Evolutionary conservation across 345 rosid genomes (phyloP).

Genomic region (Punica granatum): DNA sequence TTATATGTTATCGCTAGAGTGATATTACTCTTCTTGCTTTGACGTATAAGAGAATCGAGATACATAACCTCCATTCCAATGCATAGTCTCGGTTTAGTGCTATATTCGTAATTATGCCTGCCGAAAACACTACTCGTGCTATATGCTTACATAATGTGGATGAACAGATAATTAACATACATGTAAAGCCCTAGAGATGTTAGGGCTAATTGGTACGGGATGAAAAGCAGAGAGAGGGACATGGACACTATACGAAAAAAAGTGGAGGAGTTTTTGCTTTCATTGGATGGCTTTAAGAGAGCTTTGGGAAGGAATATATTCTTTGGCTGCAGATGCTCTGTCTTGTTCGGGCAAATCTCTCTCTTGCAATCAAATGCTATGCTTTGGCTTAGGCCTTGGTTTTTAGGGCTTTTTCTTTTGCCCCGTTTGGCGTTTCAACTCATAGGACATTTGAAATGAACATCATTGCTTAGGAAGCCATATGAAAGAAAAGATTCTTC

Average conservation of each 20-base stretch:
- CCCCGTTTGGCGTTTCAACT: neutral
- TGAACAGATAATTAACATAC: too few species aligned
- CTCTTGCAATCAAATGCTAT: neutral
- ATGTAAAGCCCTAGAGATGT: too few species aligned
- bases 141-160: too few species aligned
- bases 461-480: neutral
- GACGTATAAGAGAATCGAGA: too few species aligned
- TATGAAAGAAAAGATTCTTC: neutral
- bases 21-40: too few species aligned
- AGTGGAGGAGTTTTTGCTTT: neutral
- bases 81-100: too few species aligned
- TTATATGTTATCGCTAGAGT: too few species aligned
- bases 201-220: neutral
- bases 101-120: too few species aligned
- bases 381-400: neutral
- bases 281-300: neutral
- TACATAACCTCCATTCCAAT: too few species aligned
- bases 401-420: neutral
- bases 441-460: neutral
- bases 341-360: neutral
- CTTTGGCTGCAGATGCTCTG: neutral
- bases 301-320: constrained; percentile 1
- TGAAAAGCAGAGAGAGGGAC: neutral
- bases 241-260: neutral
- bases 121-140: too few species aligned